Conservation (phyloP, 192 early-diverging fungal genomes). For the Gorgonomyces haynaldii region DNA sequence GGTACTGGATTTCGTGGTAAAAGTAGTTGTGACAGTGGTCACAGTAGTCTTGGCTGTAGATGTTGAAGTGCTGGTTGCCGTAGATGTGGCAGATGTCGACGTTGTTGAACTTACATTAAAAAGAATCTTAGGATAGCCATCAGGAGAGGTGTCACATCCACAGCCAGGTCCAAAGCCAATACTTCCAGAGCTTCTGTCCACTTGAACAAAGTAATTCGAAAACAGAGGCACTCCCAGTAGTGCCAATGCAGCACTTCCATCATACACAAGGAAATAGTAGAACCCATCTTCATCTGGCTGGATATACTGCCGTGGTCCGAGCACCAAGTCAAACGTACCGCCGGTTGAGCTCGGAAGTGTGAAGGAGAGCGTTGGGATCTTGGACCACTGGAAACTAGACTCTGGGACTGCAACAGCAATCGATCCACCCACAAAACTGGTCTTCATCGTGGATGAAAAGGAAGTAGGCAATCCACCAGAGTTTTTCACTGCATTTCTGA, state of each 20-base stretch:
- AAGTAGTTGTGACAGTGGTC: too few relatives aligned
- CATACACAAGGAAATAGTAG: not conserved
- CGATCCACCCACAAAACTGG: not conserved
- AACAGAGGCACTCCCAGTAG: constrained; percentile 6
- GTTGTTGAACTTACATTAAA: not conserved
- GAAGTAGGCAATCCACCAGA: not conserved
- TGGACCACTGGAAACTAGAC: not conserved
- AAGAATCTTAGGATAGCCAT: not conserved
- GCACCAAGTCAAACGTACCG: not conserved
- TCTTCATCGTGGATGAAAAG: not conserved
- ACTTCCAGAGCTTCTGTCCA: not conserved
- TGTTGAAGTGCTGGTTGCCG: not conserved
- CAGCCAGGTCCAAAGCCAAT: not conserved
- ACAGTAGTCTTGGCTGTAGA: too few relatives aligned
- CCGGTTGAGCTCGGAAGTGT: not conserved
- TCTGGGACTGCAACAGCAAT: not conserved
- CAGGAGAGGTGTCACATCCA: not conserved
- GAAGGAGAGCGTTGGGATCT: not conserved
- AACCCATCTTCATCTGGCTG: constrained; percentile 2
- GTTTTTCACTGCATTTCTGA: not conserved
- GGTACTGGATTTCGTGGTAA: too few relatives aligned
- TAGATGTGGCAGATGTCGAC: not conserved
- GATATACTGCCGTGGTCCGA: constrained; percentile 8
- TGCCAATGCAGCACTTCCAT: not conserved
- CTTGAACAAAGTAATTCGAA: not conserved